Evolutionary conservation across 2,329 filamentous ascomycete genomes (phyloP).

Genomic region (Nothopassalora personata): DNA sequence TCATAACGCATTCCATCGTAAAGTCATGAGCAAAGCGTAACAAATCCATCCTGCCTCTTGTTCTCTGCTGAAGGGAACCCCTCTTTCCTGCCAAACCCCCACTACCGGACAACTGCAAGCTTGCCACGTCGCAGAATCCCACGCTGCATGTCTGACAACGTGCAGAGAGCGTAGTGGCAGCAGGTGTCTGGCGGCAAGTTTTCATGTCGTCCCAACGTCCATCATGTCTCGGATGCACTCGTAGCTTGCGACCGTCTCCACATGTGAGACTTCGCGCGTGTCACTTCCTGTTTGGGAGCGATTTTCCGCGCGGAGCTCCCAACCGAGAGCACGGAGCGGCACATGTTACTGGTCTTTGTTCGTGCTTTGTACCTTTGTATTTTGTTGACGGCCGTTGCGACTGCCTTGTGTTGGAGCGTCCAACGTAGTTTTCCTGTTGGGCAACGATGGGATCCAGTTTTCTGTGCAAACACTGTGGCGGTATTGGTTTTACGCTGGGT

Average conservation of each 20-base stretch:
- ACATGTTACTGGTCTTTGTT: not conserved
- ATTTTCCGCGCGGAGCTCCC: not conserved
- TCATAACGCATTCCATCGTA: not conserved
- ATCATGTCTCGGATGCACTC: not conserved
- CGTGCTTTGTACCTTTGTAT: not conserved
- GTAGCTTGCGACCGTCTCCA: not conserved
- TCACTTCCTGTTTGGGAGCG: not conserved
- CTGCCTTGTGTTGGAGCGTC: not conserved
- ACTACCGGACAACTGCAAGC: not conserved
- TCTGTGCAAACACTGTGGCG: not conserved
- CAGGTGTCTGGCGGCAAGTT: not conserved
- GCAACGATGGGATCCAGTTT: not conserved
- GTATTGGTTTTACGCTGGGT: not conserved
- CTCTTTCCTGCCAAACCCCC: not conserved
- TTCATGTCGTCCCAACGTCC: not conserved
- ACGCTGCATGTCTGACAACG: not conserved
- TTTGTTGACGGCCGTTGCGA: not conserved
- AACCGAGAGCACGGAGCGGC: not conserved
- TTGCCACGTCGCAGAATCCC: not conserved
- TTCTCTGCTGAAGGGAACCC: too few species aligned
- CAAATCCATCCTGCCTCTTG: too few species aligned
- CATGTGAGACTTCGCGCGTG: not conserved
- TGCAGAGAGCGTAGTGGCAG: not conserved
- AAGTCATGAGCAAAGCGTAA: not conserved
- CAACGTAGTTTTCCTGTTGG: not conserved